Base-by-base conservation (phyloP, 2,329 filamentous ascomycete genomes). In the Exophiala oligosperma region DNA sequence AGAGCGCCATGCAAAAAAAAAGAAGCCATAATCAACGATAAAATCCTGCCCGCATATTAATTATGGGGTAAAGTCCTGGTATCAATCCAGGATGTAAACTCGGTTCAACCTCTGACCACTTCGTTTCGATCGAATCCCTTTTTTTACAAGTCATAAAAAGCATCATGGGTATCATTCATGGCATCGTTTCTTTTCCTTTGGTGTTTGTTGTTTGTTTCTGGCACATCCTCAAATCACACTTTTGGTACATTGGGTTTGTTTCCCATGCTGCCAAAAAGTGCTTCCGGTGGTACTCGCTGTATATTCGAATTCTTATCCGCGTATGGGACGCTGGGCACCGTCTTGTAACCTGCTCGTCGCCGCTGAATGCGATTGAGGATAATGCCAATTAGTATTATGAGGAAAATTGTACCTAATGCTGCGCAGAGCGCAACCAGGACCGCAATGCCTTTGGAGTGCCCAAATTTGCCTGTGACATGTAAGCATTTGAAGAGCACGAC, bases 281-380 rank as follows among this genome's bases (percentile, higher is more conserved):
- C 76, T 67, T 79, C 76, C 1, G 77, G 77, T 21, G 77, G 77
- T 37, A 79, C 64, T 38, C 77, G 73, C 52, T 70, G 72, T 70
- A 79, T 76, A 56, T 76, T 76, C 28, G 75, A 72, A 53, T 75
- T 73, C 58, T 77, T 75, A 67, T 79, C 77, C 28, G 75, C 76
- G 54, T 75, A 75, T 47, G 70, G 70, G n/a, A 72, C 71, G 56
- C 75, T 75, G 7, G 77, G 76, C 8, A 76, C 75, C 43, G 70
- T 70, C 61, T 75, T 72, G 65, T 79, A 79, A 56, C 77, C 77
- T 62, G 78, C 76, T 57, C 75, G 74, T 54, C 72, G 73, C 51
- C 77, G 73, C 66, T 78, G 77, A 53, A 78, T 73, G 66, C 76
- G 76, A 61, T 77, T 77, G 57, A 78, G 68, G 62, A 79, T 77